Evolutionary conservation across 257 asterid genomes (phyloP).

Genomic region (Scutellaria minor): DNA sequence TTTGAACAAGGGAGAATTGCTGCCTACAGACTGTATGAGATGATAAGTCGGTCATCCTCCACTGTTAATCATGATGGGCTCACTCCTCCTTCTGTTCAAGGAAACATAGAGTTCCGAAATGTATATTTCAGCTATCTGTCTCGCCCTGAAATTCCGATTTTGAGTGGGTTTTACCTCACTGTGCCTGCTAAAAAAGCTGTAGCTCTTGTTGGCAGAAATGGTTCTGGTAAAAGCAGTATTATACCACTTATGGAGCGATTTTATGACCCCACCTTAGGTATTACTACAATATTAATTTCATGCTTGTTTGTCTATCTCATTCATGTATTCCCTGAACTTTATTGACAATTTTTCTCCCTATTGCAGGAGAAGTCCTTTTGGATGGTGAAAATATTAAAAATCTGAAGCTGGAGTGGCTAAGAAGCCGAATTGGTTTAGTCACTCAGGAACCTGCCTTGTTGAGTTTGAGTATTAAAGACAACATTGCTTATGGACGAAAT

Average conservation of each 20-base stretch:
- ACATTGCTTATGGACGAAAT: slow-evolving; percentile 96
- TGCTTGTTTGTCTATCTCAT: slow-evolving; percentile 22
- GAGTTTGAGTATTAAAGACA: slow-evolving; percentile 93
- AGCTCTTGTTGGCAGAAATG: slow-evolving; percentile 99
- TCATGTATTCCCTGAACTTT: slow-evolving; percentile 23
- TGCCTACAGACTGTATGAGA: slow-evolving; percentile 96
- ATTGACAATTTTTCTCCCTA: slow-evolving; percentile 7
- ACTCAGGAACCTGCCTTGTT: slow-evolving; percentile 99
- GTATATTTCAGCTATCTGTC: slow-evolving; percentile 98
- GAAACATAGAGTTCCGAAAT: slow-evolving; percentile 97
- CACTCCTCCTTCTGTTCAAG: slow-evolving; percentile 88
- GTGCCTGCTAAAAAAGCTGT: slow-evolving; percentile 99
- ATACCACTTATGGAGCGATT: slow-evolving; percentile 99
- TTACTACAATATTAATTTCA: slow-evolving; percentile 7
- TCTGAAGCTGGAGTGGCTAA: slow-evolving; percentile 95
- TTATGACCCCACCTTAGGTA: slow-evolving; percentile 99
- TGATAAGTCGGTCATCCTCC: slow-evolving; percentile 94
- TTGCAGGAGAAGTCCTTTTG: slow-evolving; percentile 96
- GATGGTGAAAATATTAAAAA: slow-evolving; percentile 98
- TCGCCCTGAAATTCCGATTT: slow-evolving; percentile 98
- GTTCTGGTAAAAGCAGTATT: slow-evolving; percentile 98
- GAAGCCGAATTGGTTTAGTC: slow-evolving; percentile 97
- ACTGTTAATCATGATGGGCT: slow-evolving; percentile 76
- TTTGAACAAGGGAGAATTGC: slow-evolving; percentile 99
- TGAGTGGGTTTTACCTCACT: slow-evolving; percentile 98